Evolutionary conservation across 257 asterid genomes (phyloP).

Genomic region (Dorcoceras hygrometricum): DNA sequence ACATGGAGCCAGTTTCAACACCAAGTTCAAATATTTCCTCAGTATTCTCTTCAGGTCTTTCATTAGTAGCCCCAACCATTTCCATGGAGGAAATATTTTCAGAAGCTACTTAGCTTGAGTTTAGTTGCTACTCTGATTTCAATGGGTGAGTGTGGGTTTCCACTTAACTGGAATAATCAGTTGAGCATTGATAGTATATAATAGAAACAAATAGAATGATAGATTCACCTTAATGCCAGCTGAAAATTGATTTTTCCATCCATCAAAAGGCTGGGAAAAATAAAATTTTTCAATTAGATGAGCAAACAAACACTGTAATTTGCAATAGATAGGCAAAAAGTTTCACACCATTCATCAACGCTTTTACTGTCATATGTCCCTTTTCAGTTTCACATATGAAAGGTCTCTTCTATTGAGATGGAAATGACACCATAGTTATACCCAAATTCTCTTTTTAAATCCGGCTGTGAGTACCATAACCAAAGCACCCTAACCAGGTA

Average conservation of each 20-base stretch:
- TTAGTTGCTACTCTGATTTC: conserved; percentile 5
- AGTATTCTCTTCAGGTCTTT: not conserved
- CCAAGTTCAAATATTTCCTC: not conserved
- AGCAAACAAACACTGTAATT: conserved; percentile 4
- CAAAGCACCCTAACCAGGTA: conserved; percentile 10
- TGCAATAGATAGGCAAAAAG: conserved; percentile 18
- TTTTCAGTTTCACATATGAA: conserved; percentile 15
- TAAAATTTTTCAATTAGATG: conserved; percentile 26
- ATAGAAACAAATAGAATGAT: conserved; percentile 18
- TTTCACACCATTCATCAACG: conserved; percentile 15
- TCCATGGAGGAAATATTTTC: not conserved
- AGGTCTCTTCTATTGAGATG: conserved; percentile 10
- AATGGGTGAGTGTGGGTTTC: conserved; percentile 12
- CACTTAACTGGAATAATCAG: conserved; percentile 12
- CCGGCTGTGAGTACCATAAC: conserved; percentile 6
- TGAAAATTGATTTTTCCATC: conserved; percentile 77
- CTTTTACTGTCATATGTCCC: conserved; percentile 15
- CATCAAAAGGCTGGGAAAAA: conserved; percentile 55
- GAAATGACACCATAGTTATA: conserved; percentile 14
- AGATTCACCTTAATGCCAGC: conserved; percentile 79
- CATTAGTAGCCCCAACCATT: conserved; percentile 1
- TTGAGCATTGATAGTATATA: conserved; percentile 12
- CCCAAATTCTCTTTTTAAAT: conserved; percentile 17
- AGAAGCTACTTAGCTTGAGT: not conserved
- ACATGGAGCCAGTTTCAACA: not conserved